Percentiles rank a stretch among this genome's conserved stretches.
Evolutionary conservation across 768 basidiomycete genomes (phyloP).

Genomic region (Hemileccinum impolitum): DNA sequence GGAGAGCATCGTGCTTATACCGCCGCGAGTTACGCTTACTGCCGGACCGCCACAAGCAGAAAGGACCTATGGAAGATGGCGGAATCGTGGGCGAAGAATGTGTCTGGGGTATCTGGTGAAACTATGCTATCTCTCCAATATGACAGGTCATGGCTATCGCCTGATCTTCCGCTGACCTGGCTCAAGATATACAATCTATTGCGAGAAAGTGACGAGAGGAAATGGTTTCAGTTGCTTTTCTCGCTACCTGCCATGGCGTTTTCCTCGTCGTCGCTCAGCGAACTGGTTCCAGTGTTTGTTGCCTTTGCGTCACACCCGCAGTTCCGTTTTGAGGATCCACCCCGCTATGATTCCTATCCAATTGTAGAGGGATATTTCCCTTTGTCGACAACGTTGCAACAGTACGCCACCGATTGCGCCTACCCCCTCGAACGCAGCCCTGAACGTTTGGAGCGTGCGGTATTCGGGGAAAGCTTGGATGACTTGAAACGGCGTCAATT

Average conservation of each 20-base stretch:
- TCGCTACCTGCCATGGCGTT: slow-evolving; percentile 30
- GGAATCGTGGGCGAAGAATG: slow-evolving; percentile 1
- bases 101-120: neutral
- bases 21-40: slow-evolving; percentile 5
- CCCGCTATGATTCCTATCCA: slow-evolving; percentile 2
- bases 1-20: slow-evolving; percentile 9
- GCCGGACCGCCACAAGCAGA: neutral
- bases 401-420: neutral
- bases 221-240: slow-evolving; percentile 25
- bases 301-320: slow-evolving; percentile 24
- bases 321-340: slow-evolving; percentile 9
- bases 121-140: slow-evolving; percentile 14
- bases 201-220: slow-evolving; percentile 5
- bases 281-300: slow-evolving; percentile 27
- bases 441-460: neutral
- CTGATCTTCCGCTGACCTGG: slow-evolving; percentile 17
- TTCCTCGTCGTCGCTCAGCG: slow-evolving; percentile 5
- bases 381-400: neutral
- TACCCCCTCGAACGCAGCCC: slow-evolving; percentile 3
- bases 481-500: neutral
- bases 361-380: slow-evolving; percentile 3
- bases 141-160: slow-evolving; percentile 22
- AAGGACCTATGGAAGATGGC: slow-evolving; percentile 4
- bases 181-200: slow-evolving; percentile 26
- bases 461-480: neutral